phyloP scores from a whole-genome alignment of 2,329 filamentous ascomycete genomes.

The Botryosphaeria agaves region DNA sequence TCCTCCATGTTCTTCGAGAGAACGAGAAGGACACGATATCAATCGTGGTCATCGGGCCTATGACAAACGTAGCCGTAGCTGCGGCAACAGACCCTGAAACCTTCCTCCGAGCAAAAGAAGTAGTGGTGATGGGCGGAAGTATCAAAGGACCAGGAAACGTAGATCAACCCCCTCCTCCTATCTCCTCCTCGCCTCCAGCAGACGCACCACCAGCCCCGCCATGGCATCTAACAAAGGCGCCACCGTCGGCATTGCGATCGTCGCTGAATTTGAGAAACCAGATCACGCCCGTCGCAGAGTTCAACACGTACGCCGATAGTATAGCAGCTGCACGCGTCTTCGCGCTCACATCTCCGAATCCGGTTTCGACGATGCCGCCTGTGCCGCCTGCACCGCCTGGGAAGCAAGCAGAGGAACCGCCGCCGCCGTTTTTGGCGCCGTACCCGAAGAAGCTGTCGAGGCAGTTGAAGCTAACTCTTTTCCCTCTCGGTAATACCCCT shows the following conservation, averaged over 20 bases:
- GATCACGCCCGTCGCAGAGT: constrained; percentile 69
- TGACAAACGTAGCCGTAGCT: constrained; percentile 86
- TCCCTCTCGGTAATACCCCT: constrained; percentile 21
- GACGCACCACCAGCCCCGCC: constrained; percentile 12
- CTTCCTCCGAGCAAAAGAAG: constrained; percentile 75
- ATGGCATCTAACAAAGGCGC: constrained; percentile 21
- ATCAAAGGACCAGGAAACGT: constrained; percentile 64
- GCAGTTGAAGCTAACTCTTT: constrained; percentile 26
- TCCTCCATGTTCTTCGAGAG: constrained; percentile 67
- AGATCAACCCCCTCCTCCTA: constrained; percentile 9
- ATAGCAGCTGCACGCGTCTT: constrained; percentile 30
- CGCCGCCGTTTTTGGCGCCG: constrained; percentile 14
- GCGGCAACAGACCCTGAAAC: constrained; percentile 77
- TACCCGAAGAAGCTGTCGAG: constrained; percentile 25
- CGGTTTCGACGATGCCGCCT: constrained; percentile 65
- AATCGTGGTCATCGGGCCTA: constrained; percentile 76
- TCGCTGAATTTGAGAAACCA: constrained; percentile 16
- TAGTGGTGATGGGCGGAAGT: constrained; percentile 90
- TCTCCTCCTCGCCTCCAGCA: constrained; percentile 8
- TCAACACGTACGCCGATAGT: constrained; percentile 81
- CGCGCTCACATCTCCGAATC: constrained; percentile 35
- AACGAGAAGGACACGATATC: constrained; percentile 72
- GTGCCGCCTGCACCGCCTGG: constrained; percentile 24
- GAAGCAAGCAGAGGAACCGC: constrained; percentile 9
- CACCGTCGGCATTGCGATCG: constrained; percentile 13